These are phyloP conservation scores for Sicyos baderoa DNA, from an alignment of 306 rosid species.

Conservation along the genomic window DNA sequence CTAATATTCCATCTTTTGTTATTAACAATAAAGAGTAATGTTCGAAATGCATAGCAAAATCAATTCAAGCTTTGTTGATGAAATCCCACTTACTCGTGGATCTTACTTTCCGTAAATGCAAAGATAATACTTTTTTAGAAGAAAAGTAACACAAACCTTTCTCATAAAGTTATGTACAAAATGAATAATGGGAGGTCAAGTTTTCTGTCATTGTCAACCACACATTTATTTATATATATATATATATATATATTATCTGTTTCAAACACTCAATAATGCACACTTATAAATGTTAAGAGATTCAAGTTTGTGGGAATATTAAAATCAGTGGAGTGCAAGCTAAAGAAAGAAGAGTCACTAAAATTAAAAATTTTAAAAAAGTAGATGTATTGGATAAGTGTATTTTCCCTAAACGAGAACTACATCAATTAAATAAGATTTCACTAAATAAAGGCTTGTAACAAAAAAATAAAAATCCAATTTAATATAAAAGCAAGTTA, in stretches of 20 bases:
- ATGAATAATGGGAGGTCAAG: neutral
- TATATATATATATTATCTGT: too few relatives aligned
- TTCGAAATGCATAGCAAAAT: neutral
- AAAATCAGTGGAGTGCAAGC: neutral
- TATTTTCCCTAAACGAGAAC: neutral
- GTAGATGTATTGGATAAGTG: neutral
- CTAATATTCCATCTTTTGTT: too few relatives aligned
- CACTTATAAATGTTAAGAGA: neutral
- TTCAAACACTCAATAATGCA: neutral
- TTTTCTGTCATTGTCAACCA: constrained; percentile 3
- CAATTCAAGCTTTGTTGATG: neutral
- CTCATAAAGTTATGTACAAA: neutral
- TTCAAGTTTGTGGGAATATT: neutral
- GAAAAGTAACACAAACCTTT: neutral
- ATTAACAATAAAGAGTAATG: too few relatives aligned
- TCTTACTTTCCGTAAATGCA: constrained; percentile 12
- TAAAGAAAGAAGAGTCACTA: neutral
- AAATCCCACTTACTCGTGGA: neutral
- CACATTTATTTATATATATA: neutral
- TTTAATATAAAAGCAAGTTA: too few relatives aligned
- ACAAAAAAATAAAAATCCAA: too few relatives aligned
- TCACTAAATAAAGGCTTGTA: too few relatives aligned
- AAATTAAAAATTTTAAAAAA: too few relatives aligned
- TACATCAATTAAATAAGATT: neutral
- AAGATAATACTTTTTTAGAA: neutral